A percentile compares a stretch with the other conserved stretches of the same genome.
phyloP scores from a whole-genome alignment of 1,284 basidiomycete genomes.

The Ustilago trichophora region DNA sequence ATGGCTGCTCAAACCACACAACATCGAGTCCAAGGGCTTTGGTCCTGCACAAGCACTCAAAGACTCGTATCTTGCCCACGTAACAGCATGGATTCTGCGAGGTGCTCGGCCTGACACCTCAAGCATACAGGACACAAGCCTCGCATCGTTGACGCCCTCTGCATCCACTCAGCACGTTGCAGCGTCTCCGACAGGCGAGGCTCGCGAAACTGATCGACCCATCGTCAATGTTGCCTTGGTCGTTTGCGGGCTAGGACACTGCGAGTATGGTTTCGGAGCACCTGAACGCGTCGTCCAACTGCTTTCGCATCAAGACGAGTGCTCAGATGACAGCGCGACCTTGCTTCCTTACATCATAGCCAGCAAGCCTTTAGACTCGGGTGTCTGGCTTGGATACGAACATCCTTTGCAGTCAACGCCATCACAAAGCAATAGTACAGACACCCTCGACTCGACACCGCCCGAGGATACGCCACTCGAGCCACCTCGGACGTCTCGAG shows the following conservation, averaged over 20 bases:
- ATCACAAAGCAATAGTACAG: neutral
- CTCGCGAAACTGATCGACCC: conserved; percentile 1
- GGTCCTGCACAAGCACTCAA: conserved; percentile 54
- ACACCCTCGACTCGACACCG: too few species aligned
- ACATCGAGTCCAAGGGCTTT: conserved; percentile 47
- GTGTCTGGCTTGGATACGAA: conserved; percentile 46
- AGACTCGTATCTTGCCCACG: conserved; percentile 54
- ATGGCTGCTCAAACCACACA: conserved; percentile 36
- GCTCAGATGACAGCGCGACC: neutral
- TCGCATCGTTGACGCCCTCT: neutral
- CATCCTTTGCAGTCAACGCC: conserved; percentile 1
- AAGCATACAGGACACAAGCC: neutral
- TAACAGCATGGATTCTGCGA: conserved; percentile 38
- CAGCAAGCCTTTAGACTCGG: conserved; percentile 46
- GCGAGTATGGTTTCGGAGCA: conserved; percentile 53
- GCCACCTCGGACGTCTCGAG: too few species aligned
- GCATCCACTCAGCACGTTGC: neutral
- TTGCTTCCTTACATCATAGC: conserved; percentile 43
- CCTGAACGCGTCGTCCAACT: conserved; percentile 43
- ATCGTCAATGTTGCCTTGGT: conserved; percentile 36
- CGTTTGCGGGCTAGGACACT: conserved; percentile 49
- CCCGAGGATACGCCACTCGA: too few species aligned
- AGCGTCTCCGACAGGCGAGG: neutral
- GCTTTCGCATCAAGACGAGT: conserved; percentile 4
- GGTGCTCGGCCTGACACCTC: neutral